Base-by-base conservation (phyloP, 495 filamentous ascomycete species). In the Xylaria castorea region DNA sequence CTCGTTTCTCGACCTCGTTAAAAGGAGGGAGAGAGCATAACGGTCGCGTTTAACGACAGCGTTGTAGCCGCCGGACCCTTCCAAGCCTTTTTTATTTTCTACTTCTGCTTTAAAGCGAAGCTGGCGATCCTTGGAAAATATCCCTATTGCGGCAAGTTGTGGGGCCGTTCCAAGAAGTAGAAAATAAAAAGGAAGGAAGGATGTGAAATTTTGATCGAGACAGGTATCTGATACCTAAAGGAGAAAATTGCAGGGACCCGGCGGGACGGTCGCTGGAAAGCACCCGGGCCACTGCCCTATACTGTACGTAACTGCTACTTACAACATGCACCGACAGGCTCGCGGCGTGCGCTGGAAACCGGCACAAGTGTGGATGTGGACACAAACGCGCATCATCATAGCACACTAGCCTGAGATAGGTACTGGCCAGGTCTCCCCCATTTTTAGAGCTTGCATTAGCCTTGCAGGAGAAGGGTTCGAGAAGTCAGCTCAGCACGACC, bases 401-500 rank as follows among this genome's bases (percentile, higher is more conserved):
- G 34, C 61, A 18, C 34, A 27, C 40, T 66, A 66, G 16, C 63
- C 58, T 18, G 34, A 27, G 61, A 30, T 66, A 32, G 42, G 63
- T 8, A 27, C 42, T n/a, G 63, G 40, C 25, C 38, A 44, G 22
- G 38, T 38, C 80, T 80, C 78, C 70, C 53, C 70, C 70, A 48
- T 72, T 61, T 66, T 67, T 72, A 72, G 81, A 83, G 73, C 81
- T 78, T 83, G 82, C 82, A 84, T 84, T 84, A 84, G 82, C 72
- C 71, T 74, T 74, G 78, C 74, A 78, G 75, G 62, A 72, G 70
- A 72, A 72, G 70, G 42, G 70, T 72, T 72, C 70, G 70, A 72
- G 70, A 72, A 72, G 63, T 18, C 62, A 60, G 40, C 70, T 46
- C 48, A 67, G 30, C 53, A 61, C 42, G 38, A 34, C 69, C 69